These are phyloP conservation scores for Rhizopus delemar DNA, from an alignment of 371 early-diverging fungal species.

Conservation along the genomic window DNA sequence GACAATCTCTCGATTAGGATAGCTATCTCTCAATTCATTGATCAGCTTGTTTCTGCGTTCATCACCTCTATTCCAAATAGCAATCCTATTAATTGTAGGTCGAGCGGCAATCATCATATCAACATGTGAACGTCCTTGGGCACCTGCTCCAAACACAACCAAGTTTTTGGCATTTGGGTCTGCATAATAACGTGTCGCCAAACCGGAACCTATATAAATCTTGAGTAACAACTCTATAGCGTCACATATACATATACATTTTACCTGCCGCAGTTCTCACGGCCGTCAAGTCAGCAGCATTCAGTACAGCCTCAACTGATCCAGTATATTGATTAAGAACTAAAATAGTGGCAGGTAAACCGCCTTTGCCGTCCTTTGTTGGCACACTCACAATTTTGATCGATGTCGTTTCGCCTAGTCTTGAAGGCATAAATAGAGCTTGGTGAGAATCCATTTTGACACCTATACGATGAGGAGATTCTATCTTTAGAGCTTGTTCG, in stretches of 20 bases:
- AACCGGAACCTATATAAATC: conserved; percentile 47
- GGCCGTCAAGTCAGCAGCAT: conserved; percentile 59
- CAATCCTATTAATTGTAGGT: conserved; percentile 41
- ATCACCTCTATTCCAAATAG: conserved; percentile 57
- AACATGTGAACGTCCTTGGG: conserved; percentile 60
- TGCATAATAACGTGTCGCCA: conserved; percentile 54
- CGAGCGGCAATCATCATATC: conserved; percentile 56
- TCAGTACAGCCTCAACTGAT: conserved; percentile 54
- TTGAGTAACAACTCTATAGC: not conserved
- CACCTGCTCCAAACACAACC: conserved; percentile 64
- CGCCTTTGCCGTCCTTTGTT: conserved; percentile 45
- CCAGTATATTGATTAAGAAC: conserved; percentile 58
- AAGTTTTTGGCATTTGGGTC: conserved; percentile 36
- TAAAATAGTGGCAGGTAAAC: conserved; percentile 56
- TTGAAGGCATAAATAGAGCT: conserved; percentile 62
- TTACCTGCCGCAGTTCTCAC: conserved; percentile 62
- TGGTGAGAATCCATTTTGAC: conserved; percentile 46
- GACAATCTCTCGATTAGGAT: conserved; percentile 30
- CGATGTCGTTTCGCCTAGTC: conserved; percentile 53
- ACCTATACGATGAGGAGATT: conserved; percentile 55
- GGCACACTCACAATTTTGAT: conserved; percentile 64
- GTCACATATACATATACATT: not conserved
- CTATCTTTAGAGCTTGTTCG: conserved; percentile 36
- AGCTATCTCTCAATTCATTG: conserved; percentile 31
- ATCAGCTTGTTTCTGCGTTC: conserved; percentile 45